These are phyloP conservation scores for Hypoxylon lienhwacheense DNA, from an alignment of 495 filamentous ascomycete genomes.

Conservation along the genomic window DNA sequence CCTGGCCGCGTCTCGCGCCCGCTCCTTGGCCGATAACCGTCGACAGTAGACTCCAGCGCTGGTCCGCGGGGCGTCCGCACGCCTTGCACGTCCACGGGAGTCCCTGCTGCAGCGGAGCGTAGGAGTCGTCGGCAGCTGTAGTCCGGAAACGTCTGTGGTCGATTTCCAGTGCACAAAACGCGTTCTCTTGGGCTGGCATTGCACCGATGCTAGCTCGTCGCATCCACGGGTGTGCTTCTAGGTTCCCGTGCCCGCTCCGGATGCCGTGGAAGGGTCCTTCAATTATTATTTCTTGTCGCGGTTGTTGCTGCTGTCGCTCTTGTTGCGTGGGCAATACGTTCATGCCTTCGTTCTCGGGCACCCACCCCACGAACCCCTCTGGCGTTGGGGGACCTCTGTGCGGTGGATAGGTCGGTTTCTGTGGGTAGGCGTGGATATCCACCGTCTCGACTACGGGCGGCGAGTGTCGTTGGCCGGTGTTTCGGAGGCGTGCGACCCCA, in stretches of 20 bases:
- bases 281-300: neutral
- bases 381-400: constrained; percentile 35
- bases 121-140: neutral
- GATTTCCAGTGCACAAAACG: neutral
- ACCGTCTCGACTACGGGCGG: constrained; percentile 33
- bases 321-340: neutral
- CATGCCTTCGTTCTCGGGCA: neutral
- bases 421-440: constrained; percentile 45
- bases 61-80: constrained; percentile 26
- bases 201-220: neutral
- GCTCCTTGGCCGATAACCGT: constrained; percentile 19
- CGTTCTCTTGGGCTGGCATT: neutral
- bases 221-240: constrained; percentile 2
- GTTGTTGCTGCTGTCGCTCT: neutral
- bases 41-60: constrained; percentile 32
- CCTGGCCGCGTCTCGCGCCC: constrained; percentile 22
- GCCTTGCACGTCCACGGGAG: constrained; percentile 19
- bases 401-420: constrained; percentile 39
- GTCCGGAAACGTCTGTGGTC: neutral
- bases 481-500: constrained; percentile 31
- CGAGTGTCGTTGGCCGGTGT: constrained; percentile 42
- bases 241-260: constrained; percentile 10
- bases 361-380: constrained; percentile 39
- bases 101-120: neutral
- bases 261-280: constrained; percentile 9